Percentiles rank a stretch among this genome's conserved stretches.
phyloP scores from a whole-genome alignment of 2,329 filamentous ascomycete genomes.

The Penicillium concentricum region DNA sequence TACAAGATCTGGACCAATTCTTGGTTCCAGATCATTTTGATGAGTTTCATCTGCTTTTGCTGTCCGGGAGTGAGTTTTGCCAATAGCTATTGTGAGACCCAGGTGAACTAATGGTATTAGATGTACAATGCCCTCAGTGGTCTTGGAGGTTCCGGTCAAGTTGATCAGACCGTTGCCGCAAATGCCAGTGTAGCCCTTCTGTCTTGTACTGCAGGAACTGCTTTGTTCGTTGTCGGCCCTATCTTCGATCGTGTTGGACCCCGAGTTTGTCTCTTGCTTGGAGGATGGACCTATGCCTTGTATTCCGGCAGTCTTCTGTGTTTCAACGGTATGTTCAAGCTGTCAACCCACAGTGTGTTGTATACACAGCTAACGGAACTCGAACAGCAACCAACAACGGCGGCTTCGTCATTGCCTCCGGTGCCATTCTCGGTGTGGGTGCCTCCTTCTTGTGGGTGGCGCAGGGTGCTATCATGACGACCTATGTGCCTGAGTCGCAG shows the following conservation, averaged over 20 bases:
- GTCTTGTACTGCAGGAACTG: conserved; percentile 44
- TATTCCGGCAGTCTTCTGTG: conserved; percentile 48
- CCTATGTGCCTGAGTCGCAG: conserved; percentile 45
- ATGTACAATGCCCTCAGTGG: conserved; percentile 52
- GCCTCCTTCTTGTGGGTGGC: conserved; percentile 49
- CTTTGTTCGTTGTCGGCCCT: conserved; percentile 47
- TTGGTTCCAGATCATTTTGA: conserved; percentile 51
- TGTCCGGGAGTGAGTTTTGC: conserved; percentile 36
- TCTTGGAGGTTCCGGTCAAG: conserved; percentile 49
- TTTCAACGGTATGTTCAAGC: conserved; percentile 38
- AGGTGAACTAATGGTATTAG: conserved; percentile 21
- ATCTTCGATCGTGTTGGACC: conserved; percentile 47
- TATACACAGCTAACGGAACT: neutral
- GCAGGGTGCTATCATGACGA: conserved; percentile 52
- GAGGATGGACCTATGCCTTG: conserved; percentile 49
- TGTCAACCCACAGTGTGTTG: neutral
- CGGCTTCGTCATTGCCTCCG: conserved; percentile 47
- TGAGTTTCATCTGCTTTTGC: conserved; percentile 53
- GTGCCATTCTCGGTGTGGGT: conserved; percentile 48
- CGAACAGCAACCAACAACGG: conserved; percentile 37
- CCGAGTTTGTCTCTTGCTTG: conserved; percentile 44
- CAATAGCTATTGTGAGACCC: neutral
- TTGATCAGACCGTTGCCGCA: conserved; percentile 47
- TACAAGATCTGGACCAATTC: conserved; percentile 42
- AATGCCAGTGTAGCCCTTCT: conserved; percentile 49